Percentiles rank a stretch among this genome's conserved stretches.
Evolutionary conservation across 78 protist genomes (phyloP).

Genomic region (Bigelowiella natans): DNA sequence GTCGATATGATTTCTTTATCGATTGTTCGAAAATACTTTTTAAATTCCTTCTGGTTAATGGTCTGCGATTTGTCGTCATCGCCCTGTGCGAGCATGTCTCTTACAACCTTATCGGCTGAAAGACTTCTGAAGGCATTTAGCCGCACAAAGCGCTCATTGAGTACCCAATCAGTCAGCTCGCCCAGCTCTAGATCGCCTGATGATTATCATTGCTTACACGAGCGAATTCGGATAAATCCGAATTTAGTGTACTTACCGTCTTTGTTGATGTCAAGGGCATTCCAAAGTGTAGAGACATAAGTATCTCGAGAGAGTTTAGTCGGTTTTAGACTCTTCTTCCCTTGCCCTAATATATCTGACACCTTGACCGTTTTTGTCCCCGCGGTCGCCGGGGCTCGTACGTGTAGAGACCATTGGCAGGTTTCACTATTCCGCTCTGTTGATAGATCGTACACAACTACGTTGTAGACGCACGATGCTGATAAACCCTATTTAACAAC

Average conservation of each 20-base stretch:
- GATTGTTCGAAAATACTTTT: not conserved
- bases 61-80: not conserved
- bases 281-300: not conserved
- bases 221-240: too few species aligned
- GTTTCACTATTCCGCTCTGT: not conserved
- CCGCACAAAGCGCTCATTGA: not conserved
- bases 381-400: not conserved
- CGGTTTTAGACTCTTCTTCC: not conserved
- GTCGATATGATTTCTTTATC: not conserved
- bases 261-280: not conserved
- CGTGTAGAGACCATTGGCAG: not conserved
- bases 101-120: not conserved
- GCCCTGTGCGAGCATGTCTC: not conserved
- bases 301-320: not conserved
- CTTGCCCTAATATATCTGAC: not conserved
- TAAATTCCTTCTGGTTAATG: not conserved
- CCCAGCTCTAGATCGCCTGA: not conserved
- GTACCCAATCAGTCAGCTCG: not conserved
- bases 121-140: not conserved
- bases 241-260: too few species aligned
- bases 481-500: not conserved
- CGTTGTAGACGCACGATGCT: not conserved
- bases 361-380: not conserved
- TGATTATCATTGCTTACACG: too few species aligned
- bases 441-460: not conserved